A percentile compares a stretch with the other conserved stretches of the same genome.
phyloP scores from a whole-genome alignment of 352 stramenopile species.

The Globisporangium lucens region DNA sequence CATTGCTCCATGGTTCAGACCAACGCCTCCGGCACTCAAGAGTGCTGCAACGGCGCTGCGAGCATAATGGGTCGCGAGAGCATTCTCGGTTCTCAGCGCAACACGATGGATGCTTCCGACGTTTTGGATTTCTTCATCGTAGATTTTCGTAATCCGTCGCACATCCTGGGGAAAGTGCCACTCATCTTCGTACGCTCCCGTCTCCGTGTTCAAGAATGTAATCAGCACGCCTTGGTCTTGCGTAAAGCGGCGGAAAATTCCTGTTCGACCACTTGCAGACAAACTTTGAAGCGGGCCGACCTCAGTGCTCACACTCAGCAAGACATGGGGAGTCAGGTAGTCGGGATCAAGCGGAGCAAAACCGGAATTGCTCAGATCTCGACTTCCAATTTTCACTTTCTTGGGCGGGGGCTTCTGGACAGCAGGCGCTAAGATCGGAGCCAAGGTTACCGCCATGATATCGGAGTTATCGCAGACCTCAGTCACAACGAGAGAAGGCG shows the following conservation, averaged over 20 bases:
- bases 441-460: slow-evolving; percentile 76
- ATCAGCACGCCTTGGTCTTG: slow-evolving; percentile 67
- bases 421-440: slow-evolving; percentile 63
- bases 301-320: slow-evolving; percentile 76
- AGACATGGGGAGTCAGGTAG: slow-evolving; percentile 68
- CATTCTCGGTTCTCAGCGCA: slow-evolving; percentile 72
- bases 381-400: slow-evolving; percentile 5
- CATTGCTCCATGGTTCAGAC: slow-evolving; percentile 7
- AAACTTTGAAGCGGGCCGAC: slow-evolving; percentile 69
- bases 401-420: slow-evolving; percentile 23
- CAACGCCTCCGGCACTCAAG: slow-evolving; percentile 16
- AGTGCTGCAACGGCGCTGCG: slow-evolving; percentile 49
- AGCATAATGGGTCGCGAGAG: slow-evolving; percentile 81
- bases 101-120: slow-evolving; percentile 77
- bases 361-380: slow-evolving; percentile 28
- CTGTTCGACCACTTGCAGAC: slow-evolving; percentile 60
- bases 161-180: slow-evolving; percentile 74
- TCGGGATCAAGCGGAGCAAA: slow-evolving; percentile 68
- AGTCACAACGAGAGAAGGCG: slow-evolving; percentile 14
- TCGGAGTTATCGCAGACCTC: slow-evolving; percentile 42
- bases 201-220: slow-evolving; percentile 85
- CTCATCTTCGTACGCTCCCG: slow-evolving; percentile 82
- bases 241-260: slow-evolving; percentile 57
- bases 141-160: slow-evolving; percentile 75
- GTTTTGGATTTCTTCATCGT: slow-evolving; percentile 65